These are phyloP conservation scores for Liriodendron chinense DNA, from an alignment of 164 flowering plant species.

Conservation along the genomic window DNA sequence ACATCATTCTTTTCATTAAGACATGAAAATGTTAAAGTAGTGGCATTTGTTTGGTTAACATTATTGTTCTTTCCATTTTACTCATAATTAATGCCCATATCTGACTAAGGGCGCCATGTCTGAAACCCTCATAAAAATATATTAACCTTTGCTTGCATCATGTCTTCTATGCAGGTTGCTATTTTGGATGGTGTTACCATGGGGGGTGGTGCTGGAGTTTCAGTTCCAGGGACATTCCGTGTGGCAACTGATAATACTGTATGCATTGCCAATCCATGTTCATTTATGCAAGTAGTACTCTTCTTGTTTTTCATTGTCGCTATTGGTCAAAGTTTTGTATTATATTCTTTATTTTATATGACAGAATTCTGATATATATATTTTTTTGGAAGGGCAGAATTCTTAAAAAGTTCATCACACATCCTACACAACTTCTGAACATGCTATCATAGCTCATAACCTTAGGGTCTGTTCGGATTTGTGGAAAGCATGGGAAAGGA, in stretches of 20 bases:
- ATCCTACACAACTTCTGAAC: too few species aligned
- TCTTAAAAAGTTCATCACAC: too few species aligned
- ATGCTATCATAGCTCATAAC: too few species aligned
- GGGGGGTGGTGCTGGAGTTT: constrained; percentile 89
- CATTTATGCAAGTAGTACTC: too few species aligned
- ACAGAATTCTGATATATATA: too few species aligned
- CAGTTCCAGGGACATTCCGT: constrained; percentile 74
- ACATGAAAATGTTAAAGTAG: neutral
- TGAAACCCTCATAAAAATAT: neutral
- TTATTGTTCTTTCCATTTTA: neutral
- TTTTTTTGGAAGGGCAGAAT: too few species aligned
- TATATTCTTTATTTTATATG: too few species aligned
- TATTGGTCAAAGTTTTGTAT: too few species aligned
- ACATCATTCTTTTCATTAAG: constrained; percentile 1
- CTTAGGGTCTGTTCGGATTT: too few species aligned
- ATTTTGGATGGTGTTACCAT: constrained; percentile 79
- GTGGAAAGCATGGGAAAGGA: too few species aligned
- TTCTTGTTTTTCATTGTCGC: too few species aligned
- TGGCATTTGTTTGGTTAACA: neutral
- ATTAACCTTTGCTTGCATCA: constrained; percentile 8
- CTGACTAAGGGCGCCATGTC: neutral
- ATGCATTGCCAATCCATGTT: constrained; percentile 20
- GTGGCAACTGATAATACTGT: constrained; percentile 89
- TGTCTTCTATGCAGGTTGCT: constrained; percentile 52
- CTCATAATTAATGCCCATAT: neutral